phyloP scores from a whole-genome alignment of 2,329 filamentous ascomycete species.

The Fusarium chaquense region DNA sequence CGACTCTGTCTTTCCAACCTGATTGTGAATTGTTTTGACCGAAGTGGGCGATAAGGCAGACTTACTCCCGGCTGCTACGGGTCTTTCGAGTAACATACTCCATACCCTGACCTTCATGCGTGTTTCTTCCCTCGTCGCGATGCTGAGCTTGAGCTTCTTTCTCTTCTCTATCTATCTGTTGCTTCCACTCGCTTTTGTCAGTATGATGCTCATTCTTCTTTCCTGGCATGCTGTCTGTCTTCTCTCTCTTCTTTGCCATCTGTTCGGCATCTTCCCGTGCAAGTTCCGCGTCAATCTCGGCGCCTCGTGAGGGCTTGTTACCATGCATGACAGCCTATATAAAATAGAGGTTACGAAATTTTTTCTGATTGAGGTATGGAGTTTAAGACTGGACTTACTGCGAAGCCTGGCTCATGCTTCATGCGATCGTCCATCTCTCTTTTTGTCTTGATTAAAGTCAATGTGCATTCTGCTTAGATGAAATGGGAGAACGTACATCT shows the following conservation, averaged over 20 bases:
- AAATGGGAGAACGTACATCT: slow-evolving; percentile 1
- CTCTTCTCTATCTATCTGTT: not conserved
- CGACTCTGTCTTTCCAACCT: too few relatives aligned
- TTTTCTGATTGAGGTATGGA: accelerated
- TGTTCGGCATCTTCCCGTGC: slow-evolving; percentile 26
- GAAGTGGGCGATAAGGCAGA: not conserved
- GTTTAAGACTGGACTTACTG: not conserved
- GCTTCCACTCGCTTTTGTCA: slow-evolving; percentile 5
- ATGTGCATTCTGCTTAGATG: not conserved
- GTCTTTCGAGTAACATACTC: not conserved
- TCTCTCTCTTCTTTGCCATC: slow-evolving; percentile 19
- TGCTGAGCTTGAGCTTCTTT: not conserved
- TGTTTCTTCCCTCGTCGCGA: not conserved
- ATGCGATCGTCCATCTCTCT: slow-evolving; percentile 16
- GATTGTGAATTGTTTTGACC: not conserved
- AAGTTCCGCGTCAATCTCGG: slow-evolving; percentile 25
- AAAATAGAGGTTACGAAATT: not conserved
- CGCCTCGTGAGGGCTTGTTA: slow-evolving; percentile 27
- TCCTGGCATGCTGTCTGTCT: slow-evolving; percentile 19
- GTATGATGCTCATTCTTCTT: slow-evolving; percentile 8
- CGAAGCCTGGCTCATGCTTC: slow-evolving; percentile 32
- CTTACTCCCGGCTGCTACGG: not conserved
- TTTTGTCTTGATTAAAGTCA: slow-evolving; percentile 4
- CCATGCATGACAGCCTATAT: slow-evolving; percentile 30
- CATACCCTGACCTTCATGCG: not conserved